Conservation (phyloP, 116 monocot species). For the Trichopus zeylanicus region DNA sequence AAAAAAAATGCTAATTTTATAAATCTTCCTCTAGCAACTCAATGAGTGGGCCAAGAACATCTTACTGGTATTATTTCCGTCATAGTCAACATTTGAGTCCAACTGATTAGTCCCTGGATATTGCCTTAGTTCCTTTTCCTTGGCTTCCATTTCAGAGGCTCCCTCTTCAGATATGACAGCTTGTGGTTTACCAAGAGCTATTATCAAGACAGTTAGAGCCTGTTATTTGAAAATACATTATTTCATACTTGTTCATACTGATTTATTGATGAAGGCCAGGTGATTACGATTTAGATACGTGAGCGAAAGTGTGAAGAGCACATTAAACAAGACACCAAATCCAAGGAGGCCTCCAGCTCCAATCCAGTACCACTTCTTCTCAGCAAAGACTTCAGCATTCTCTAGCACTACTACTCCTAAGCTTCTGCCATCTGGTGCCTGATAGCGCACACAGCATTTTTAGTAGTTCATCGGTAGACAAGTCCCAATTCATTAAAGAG, state of each 20-base stretch:
- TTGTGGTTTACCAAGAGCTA: constrained; percentile 56
- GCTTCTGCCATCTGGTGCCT: constrained; percentile 19
- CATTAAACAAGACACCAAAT: constrained; percentile 25
- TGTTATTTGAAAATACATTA: neutral
- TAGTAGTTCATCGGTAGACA: neutral
- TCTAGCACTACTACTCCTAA: constrained; percentile 33
- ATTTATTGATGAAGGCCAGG: neutral
- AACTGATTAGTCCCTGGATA: constrained; percentile 7
- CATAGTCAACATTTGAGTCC: constrained; percentile 5
- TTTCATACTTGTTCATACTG: neutral
- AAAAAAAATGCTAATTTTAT: neutral
- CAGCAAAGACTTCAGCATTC: constrained; percentile 9
- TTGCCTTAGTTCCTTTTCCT: constrained; percentile 10
- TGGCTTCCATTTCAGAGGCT: constrained; percentile 34
- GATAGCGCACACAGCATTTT: neutral
- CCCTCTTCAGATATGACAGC: constrained; percentile 51
- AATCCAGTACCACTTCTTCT: constrained; percentile 48
- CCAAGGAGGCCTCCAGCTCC: constrained; percentile 18
- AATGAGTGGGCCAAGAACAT: neutral
- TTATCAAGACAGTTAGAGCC: too few relatives aligned
- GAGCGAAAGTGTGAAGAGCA: constrained; percentile 19
- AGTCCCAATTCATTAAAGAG: neutral
- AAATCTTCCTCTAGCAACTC: neutral
- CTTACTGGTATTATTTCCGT: constrained; percentile 27
- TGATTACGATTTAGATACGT: constrained; percentile 25